Base-by-base conservation (phyloP, 225 moss, liverwort and hornwort species). In the Physcomitrium patens region DNA sequence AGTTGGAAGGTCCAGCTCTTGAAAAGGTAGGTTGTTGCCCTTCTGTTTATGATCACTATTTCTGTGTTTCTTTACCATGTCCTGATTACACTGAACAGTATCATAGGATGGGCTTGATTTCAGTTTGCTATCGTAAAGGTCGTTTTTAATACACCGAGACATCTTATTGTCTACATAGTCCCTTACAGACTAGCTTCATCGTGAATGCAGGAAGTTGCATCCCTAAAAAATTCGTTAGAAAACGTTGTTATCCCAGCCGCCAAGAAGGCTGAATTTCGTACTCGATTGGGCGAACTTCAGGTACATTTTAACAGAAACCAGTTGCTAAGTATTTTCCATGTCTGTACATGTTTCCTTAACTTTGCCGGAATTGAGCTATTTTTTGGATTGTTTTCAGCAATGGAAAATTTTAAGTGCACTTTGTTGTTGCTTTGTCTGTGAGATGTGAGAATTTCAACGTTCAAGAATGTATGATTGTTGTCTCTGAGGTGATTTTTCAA, bases 241-340 rank as follows among this genome's bases (percentile, higher is more conserved):
- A 60, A 78, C 49, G 10, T 87, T 37, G 76, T 89, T 22, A 76
- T 87, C 42, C 80, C 84, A 49, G 89, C 84, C 71, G 75, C 86
- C 50, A 86, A 85, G 80, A 87, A 89, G 52, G 67, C 78, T n/a
- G 78, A 87, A 70, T 89, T 82, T 41, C 87, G 84, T 31, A 23
- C 60, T 62, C 75, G 80, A 41, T 78, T 89, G 73, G 78, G 73
- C 67, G 89, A 89, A 55, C 84, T 89, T 49, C 85, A 85, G 83
- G 85, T 85, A 68, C 28, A n/a, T 20, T 31, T 63, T 9, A 6
- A 43, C 55, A 42, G 49, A 61, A 67, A 19, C 46, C 10, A 72
- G 63, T 53, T 65, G n/a, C 26, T 65, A 42, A 12, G 15, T 65
- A 28, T 22, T 71, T 63, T 58, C 18, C 57, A 7, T 63, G 23